Percentiles rank a stretch among this genome's conserved stretches.
Conservation (phyloP, 2,329 filamentous ascomycete genomes). For the Knoxdaviesia proteae region DNA sequence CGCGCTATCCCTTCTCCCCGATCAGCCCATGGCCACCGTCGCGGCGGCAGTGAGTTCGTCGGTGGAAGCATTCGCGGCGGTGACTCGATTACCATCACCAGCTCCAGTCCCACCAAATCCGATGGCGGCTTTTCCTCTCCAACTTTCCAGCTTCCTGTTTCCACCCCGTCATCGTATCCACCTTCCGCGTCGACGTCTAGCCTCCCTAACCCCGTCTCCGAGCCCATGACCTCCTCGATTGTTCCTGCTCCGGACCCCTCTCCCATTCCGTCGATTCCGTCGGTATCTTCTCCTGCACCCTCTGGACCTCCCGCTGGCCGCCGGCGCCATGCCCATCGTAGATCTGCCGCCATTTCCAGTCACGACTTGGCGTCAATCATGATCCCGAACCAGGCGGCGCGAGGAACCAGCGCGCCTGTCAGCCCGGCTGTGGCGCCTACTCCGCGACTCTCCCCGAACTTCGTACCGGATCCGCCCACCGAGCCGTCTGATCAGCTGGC, state of each 20-base stretch:
- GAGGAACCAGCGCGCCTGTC: slow-evolving; percentile 1
- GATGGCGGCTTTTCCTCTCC: slow-evolving; percentile 37
- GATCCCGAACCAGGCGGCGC: slow-evolving; percentile 21
- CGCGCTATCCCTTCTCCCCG: slow-evolving; percentile 20
- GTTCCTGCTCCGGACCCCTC: too few relatives aligned
- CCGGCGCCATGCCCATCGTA: slow-evolving; percentile 52
- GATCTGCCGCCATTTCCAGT: slow-evolving; percentile 65
- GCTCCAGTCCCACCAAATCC: slow-evolving; percentile 47
- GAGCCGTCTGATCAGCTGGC: too few relatives aligned
- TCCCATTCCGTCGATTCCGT: too few relatives aligned
- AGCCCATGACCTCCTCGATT: too few relatives aligned
- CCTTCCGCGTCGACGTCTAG: too few relatives aligned
- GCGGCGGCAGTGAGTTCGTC: slow-evolving; percentile 73
- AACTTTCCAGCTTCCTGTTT: slow-evolving; percentile 24
- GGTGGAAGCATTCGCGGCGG: slow-evolving; percentile 45
- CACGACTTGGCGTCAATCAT: slow-evolving; percentile 59
- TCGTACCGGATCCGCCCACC: too few relatives aligned
- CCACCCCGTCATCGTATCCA: too few relatives aligned
- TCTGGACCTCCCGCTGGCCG: slow-evolving; percentile 31
- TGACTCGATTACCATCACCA: slow-evolving; percentile 39
- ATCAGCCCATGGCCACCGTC: slow-evolving; percentile 49
- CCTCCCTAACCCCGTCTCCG: too few relatives aligned
- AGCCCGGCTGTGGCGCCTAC: background rate
- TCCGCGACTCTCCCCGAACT: too few relatives aligned
- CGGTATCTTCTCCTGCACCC: too few relatives aligned